A percentile compares a stretch with the other conserved stretches of the same genome.
phyloP scores from a whole-genome alignment of 2,329 filamentous ascomycete species.

The Calonectria henricotiae region DNA sequence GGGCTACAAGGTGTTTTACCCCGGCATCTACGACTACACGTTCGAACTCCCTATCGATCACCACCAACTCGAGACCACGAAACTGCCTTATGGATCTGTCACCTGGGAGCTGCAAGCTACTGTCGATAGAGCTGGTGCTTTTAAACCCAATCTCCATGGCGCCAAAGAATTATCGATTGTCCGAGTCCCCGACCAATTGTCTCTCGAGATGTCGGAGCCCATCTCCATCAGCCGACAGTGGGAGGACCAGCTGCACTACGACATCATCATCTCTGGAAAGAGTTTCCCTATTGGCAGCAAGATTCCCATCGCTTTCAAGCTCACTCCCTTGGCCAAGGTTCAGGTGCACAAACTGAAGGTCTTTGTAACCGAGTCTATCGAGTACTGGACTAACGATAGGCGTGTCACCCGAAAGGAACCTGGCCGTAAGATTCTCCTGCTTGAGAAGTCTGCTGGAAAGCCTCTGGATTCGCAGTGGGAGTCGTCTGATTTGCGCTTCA shows the following conservation, averaged over 20 bases:
- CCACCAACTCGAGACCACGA: slow-evolving; percentile 89
- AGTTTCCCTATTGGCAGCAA: slow-evolving; percentile 91
- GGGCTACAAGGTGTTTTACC: slow-evolving; percentile 89
- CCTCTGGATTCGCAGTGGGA: slow-evolving; percentile 81
- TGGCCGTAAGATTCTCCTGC: slow-evolving; percentile 86
- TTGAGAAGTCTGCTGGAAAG: slow-evolving; percentile 90
- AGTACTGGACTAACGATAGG: slow-evolving; percentile 91
- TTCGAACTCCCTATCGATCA: slow-evolving; percentile 94
- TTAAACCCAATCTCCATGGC: slow-evolving; percentile 89
- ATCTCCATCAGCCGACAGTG: slow-evolving; percentile 95
- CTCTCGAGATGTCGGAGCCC: slow-evolving; percentile 90
- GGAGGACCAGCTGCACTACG: slow-evolving; percentile 96
- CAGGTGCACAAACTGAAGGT: slow-evolving; percentile 95
- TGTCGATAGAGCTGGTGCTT: slow-evolving; percentile 89
- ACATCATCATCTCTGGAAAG: slow-evolving; percentile 96
- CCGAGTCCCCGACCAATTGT: slow-evolving; percentile 88
- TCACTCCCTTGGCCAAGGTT: slow-evolving; percentile 93
- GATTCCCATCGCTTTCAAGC: slow-evolving; percentile 93
- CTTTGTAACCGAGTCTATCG: slow-evolving; percentile 89
- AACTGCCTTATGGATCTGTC: slow-evolving; percentile 88
- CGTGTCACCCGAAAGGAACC: slow-evolving; percentile 89
- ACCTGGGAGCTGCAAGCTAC: slow-evolving; percentile 90
- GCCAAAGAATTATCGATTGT: slow-evolving; percentile 87
- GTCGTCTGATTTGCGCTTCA: slow-evolving; percentile 82
- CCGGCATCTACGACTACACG: slow-evolving; percentile 78